Evolutionary conservation across 108 stramenopile genomes (phyloP).

Genomic region (Chaetoceros muelleri): DNA sequence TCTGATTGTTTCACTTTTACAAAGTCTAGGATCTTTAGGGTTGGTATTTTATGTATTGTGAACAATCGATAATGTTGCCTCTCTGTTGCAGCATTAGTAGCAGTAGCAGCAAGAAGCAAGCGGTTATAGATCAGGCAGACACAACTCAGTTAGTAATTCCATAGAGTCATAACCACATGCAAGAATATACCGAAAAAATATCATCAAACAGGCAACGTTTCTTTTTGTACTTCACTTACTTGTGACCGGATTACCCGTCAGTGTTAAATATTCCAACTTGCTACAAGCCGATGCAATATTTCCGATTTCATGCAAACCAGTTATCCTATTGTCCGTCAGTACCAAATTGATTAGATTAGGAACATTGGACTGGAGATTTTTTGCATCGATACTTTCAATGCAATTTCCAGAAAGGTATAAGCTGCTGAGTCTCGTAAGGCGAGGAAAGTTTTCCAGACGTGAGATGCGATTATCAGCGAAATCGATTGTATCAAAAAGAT

Average conservation of each 20-base stretch:
- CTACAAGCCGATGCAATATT: conserved; percentile 59
- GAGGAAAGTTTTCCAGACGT: conserved; percentile 65
- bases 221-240: conserved; percentile 33
- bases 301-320: conserved; percentile 44
- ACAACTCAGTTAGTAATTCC: conserved; percentile 1
- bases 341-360: conserved; percentile 44
- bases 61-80: conserved; percentile 75
- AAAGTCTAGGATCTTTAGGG: conserved; percentile 67
- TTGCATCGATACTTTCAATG: conserved; percentile 47
- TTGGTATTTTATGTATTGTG: conserved; percentile 52
- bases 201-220: not conserved
- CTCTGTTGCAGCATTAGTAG: conserved; percentile 33
- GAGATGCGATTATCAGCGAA: conserved; percentile 69
- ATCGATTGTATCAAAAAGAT: conserved; percentile 71
- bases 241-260: conserved; percentile 70
- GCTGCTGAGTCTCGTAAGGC: conserved; percentile 31
- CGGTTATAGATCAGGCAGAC: not conserved
- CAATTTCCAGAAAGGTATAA: conserved; percentile 48
- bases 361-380: conserved; percentile 42
- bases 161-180: not conserved
- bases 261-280: conserved; percentile 54
- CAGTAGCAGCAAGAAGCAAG: conserved; percentile 5
- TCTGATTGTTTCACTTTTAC: conserved; percentile 54
- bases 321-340: conserved; percentile 51
- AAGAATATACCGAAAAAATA: conserved; percentile 5